Base-by-base conservation (phyloP, 1,139 yeast species). In the Candida tunisiensis region DNA sequence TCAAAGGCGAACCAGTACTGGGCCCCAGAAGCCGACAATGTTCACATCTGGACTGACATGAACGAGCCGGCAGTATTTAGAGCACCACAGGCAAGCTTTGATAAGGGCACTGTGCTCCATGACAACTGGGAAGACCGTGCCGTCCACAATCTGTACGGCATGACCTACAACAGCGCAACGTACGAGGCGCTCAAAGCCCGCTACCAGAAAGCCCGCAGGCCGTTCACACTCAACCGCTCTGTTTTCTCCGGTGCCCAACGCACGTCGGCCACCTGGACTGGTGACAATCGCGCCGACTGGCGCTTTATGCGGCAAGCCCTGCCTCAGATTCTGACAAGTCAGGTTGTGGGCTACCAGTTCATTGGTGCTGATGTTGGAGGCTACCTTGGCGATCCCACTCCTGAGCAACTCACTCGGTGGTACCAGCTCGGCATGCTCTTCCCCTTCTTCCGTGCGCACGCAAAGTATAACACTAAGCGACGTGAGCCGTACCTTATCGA, bases 321-420 rank as follows among this genome's bases (percentile, higher is more conserved):
- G 20, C 95, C 96, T 5, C 85, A 83, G 93, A 53, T 82, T 15
- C 57, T 88, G 32, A 78, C 92, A 3, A 66, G 74, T 35, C 83
- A 85, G 26, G 57, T 80, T 23, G 79, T 70, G 1, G 94, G 94
- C 5, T 74, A 74, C 74, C 93, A 95, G 19, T 85, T 85, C 53
- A 67, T 79, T 3, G 99, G 99, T 5, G 91, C 94, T 4, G 99
- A 88, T 54, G 91, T 88, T 21, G 96, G 95, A 19, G 98, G 99
- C 0, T 88, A 88, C 47, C 83, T 83, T 44, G 93, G 93, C 6
- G 67, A 88, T 47, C 98, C 98, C 1, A 57, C 71, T 2, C 61
- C 66, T 23, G 96, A 88, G 41, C 53, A 88, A 33, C 57, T 82
- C 34, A 67, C 80, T 1, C 64, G 99, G 42, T 88, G 98, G 98